A percentile compares a stretch with the other conserved stretches of the same genome.
Evolutionary conservation across 2,329 filamentous ascomycete genomes (phyloP).

Genomic region (Ophiostoma perfectum): DNA sequence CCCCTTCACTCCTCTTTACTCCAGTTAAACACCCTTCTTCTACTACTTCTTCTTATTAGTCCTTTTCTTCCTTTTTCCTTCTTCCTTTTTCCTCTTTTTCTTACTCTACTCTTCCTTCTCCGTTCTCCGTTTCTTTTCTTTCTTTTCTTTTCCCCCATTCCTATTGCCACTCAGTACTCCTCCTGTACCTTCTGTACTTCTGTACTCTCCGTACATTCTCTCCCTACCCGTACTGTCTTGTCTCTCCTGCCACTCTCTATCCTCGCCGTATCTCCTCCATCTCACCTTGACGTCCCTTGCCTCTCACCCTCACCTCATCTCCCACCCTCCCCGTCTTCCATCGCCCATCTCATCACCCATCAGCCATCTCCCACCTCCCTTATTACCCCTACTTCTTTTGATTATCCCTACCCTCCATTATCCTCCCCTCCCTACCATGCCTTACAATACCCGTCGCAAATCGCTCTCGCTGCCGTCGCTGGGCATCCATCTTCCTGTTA

Average conservation of each 20-base stretch:
- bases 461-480: constrained; percentile 87
- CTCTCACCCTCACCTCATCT: not conserved
- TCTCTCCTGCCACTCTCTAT: not conserved
- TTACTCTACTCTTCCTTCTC: not conserved
- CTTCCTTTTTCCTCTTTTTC: constrained; percentile 11
- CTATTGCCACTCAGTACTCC: not conserved
- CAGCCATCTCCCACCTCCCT: not conserved
- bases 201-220: not conserved
- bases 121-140: constrained; percentile 10
- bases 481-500: constrained; percentile 78
- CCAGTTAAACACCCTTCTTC: too few relatives aligned
- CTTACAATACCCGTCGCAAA: constrained; percentile 95
- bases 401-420: not conserved
- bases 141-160: constrained; percentile 6
- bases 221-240: constrained; percentile 9
- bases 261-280: not conserved
- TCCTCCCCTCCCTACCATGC: constrained; percentile 51
- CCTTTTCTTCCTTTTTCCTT: not conserved
- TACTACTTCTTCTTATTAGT: not conserved
- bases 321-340: too few relatives aligned
- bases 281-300: not conserved
- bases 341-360: not conserved
- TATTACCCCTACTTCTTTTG: not conserved
- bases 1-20: not conserved
- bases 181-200: not conserved